These are phyloP conservation scores for Aspergillus felis DNA, from an alignment of 2,329 filamentous ascomycete genomes.

Conservation along the genomic window DNA sequence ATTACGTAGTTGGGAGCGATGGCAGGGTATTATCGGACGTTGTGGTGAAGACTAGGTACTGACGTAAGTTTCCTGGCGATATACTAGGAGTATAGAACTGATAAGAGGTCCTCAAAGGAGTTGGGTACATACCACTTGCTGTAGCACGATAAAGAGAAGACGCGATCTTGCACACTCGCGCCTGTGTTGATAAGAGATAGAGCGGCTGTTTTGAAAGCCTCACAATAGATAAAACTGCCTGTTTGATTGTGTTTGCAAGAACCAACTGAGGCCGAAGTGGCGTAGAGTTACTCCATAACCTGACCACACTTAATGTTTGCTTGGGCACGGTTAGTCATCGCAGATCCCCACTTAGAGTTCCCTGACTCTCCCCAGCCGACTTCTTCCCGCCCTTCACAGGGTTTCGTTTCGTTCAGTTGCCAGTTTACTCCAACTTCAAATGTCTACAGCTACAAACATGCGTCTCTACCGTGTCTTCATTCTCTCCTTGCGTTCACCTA, in stretches of 20 bases:
- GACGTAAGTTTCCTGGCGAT: neutral
- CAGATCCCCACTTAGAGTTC: slow-evolving; percentile 16
- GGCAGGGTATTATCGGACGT: slow-evolving; percentile 19
- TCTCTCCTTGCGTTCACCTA: slow-evolving; percentile 7
- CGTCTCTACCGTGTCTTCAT: slow-evolving; percentile 4
- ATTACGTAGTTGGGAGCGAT: slow-evolving; percentile 18
- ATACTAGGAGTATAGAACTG: neutral
- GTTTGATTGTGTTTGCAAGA: slow-evolving; percentile 20
- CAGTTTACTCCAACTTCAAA: neutral
- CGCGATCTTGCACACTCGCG: neutral
- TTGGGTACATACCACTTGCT: neutral
- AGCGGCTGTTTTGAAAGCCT: neutral
- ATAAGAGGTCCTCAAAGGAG: neutral
- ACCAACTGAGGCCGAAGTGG: slow-evolving; percentile 9
- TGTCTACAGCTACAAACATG: slow-evolving; percentile 8
- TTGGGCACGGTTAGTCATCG: slow-evolving; percentile 19
- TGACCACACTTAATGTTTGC: slow-evolving; percentile 11
- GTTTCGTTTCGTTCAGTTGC: slow-evolving; percentile 2
- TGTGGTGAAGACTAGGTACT: slow-evolving; percentile 14
- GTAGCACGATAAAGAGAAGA: neutral
- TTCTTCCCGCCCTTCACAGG: slow-evolving; percentile 5
- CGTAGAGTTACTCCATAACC: slow-evolving; percentile 6
- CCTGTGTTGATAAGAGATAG: neutral
- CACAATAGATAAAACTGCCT: neutral
- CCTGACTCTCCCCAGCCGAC: slow-evolving; percentile 6